Conservation (phyloP, 139 green algal species). For the Spirogloea muscicola region DNA sequence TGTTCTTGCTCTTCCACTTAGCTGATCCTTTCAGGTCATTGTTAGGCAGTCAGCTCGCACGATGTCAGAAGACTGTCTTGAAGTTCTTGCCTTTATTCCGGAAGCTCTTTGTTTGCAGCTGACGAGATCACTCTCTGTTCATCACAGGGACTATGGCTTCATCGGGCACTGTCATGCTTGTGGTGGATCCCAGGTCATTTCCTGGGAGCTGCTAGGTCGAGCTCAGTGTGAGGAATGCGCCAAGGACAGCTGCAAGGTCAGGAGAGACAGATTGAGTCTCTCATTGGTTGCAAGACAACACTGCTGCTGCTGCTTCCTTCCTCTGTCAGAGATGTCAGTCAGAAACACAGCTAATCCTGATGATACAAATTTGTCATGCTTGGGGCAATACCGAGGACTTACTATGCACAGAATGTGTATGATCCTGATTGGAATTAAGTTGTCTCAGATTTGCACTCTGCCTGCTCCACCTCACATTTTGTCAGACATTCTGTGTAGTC, state of each 20-base stretch:
- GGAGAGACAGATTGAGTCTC: not conserved
- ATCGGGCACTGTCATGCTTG: constrained; percentile 31
- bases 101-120: not conserved
- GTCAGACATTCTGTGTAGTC: not conserved
- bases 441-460: constrained; percentile 8
- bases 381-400: not conserved
- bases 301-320: not conserved
- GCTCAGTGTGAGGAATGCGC: not conserved
- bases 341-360: constrained; percentile 1
- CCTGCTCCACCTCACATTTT: constrained; percentile 1
- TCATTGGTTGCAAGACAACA: not conserved
- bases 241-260: not conserved
- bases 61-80: not conserved
- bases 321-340: not conserved
- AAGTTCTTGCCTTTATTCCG: not conserved
- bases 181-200: constrained; percentile 5
- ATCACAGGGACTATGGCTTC: constrained; percentile 33
- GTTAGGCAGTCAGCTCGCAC: not conserved
- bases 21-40: not conserved
- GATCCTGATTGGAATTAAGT: not conserved
- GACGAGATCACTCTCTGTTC: no score
- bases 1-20: not conserved
- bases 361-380: not conserved
- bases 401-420: not conserved
- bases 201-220: constrained; percentile 26